Base-by-base conservation (phyloP, 2,329 filamentous ascomycete genomes). In the Dactylella cylindrospora region DNA sequence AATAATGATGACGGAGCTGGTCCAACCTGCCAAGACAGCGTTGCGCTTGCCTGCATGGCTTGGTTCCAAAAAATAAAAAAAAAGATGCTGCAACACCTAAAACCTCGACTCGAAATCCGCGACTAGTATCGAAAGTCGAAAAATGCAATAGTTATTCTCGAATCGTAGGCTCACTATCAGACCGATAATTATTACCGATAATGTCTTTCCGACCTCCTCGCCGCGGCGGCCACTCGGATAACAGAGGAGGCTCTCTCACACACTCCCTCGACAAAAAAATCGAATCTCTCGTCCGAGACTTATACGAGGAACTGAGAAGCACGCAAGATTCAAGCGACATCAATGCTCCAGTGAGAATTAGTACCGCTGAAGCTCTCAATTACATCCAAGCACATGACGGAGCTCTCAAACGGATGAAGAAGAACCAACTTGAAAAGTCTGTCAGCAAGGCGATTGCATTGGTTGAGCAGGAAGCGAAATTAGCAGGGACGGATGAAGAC, bases 391-490 rank as follows among this genome's bases (percentile, higher is more conserved):
- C 59, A 35, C 51, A 29, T 26, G 68, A 68, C 31, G 61, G 55
- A 20, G 46, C 41, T 47, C 74, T 97, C 17, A 88, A 87, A 65
- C 79, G 93, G 17, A 83, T 86, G 67, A 89, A 88, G 31, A 95
- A 93, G 72, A 84, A 84, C 62, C 77, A 85, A 0, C 75, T 97
- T 1, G 88, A 95, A 71, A 87, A 93, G 65, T 62, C 50, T 9
- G 49, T 62, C 22, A 51, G 32, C 8, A 61, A 55, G 44, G 57
- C 54, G 20, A 50, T 65, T 36, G 55, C 53, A 23, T 29, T 62
- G 26, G 60, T 67, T 55, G 44, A 46, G 19, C 33, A 60, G 32
- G 53, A 40, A 23, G 20, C 19, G 29, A 43, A 19, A 9, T 25
- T 36, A 26, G 33, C 25, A 23, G 52, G 29, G 35, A 39, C 17